Base-by-base conservation (phyloP, 805 yeast genomes). In the Kluyveromyces dobzhanskii region DNA sequence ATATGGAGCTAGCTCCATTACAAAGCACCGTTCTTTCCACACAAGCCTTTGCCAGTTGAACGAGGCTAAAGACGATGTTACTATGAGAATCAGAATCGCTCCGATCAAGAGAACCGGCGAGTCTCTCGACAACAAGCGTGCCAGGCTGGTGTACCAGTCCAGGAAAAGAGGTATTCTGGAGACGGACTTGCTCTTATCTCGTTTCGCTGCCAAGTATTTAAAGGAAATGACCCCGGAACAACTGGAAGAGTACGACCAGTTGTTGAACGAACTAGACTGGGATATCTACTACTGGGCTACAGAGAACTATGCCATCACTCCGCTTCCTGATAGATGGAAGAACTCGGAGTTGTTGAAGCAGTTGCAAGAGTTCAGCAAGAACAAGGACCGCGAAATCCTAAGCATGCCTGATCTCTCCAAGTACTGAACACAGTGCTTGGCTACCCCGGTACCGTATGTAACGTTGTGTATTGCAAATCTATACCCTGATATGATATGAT, bases 211-310 rank as follows among this genome's bases (percentile, higher is more conserved):
- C 53, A 74, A 73, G 54, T 75, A 84, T 54, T 66, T 92, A 46
- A 61, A 70, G 28, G 54, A 56, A 0, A 72, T 92, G 68, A 67
- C 71, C 10, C 61, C 65, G 44, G 80, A 70, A 39, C 82, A 86
- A 62, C 66, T 92, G 39, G 81, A 77, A 34, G 97, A 92, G 60
- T 92, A 85, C 60, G 97, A 90, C 55, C 57, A 70, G 41, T 63
- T 92, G 42, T 70, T 92, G 56, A 94, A 92, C 60, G 94, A 90
- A 62, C 76, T 90, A n/a, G 98, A 92, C 62, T 92, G 98, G 98
- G 98, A 92, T 61, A 88, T 92, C 44, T 92, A 85, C 62, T 92
- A 92, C 66, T 90, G 98, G 98, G 95, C 94, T 18, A 86, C 97
- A 2, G 76, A 75, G 48, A 85, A 88, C 59, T 84, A 65, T 52